Percentiles rank a stretch among this genome's conserved stretches.
These are phyloP conservation scores for Solanum pinnatisectum DNA, from an alignment of 257 asterid genomes.

Conservation along the genomic window DNA sequence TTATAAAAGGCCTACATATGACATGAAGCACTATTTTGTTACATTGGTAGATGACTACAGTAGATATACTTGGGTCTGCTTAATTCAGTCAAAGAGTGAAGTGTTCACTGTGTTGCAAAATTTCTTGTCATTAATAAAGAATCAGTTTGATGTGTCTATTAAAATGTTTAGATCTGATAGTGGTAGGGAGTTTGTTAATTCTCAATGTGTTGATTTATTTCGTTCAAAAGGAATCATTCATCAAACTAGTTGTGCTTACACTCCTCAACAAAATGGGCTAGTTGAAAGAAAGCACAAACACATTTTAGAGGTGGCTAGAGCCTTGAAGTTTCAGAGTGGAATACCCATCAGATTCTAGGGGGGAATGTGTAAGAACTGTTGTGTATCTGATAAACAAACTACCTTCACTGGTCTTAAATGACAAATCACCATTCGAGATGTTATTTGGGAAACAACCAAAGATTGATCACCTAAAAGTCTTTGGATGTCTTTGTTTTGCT, in stretches of 20 bases:
- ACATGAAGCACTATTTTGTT: neutral
- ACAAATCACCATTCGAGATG: neutral
- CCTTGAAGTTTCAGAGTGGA: neutral
- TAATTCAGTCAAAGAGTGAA: neutral
- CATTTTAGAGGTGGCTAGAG: neutral
- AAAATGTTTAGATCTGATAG: neutral
- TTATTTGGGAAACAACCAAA: neutral
- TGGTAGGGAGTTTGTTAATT: neutral
- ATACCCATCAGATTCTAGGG: neutral
- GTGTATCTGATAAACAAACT: neutral
- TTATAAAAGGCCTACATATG: neutral
- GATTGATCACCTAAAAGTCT: neutral
- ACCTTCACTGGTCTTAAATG: neutral
- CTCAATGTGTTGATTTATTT: neutral
- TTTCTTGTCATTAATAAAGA: neutral
- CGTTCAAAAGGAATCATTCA: neutral
- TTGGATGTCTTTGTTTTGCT: neutral
- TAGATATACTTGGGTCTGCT: neutral
- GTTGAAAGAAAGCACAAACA: neutral
- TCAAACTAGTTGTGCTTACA: neutral
- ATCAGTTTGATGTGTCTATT: neutral
- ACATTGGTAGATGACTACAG: neutral
- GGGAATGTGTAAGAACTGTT: neutral
- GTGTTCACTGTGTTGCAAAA: neutral
- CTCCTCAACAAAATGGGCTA: neutral